These are phyloP conservation scores for Acer negundo DNA, from an alignment of 345 rosid genomes.

Conservation along the genomic window DNA sequence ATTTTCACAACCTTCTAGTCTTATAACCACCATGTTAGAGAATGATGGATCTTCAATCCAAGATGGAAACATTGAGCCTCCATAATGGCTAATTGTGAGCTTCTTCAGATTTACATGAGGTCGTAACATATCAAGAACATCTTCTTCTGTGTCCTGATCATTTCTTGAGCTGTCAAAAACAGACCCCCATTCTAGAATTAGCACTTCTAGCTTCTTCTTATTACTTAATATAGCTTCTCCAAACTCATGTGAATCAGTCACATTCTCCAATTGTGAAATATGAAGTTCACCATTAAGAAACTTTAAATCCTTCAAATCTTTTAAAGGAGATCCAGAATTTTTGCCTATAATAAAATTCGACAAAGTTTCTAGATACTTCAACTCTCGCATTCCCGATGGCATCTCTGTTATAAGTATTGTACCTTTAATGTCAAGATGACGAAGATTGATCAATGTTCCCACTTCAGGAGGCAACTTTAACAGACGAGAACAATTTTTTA, in stretches of 20 bases:
- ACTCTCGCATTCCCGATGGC: neutral
- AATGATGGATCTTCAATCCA: neutral
- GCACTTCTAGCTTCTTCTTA: neutral
- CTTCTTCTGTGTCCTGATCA: neutral
- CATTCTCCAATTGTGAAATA: neutral
- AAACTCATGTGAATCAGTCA: neutral
- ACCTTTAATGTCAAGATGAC: conserved; percentile 11
- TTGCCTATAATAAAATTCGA: neutral
- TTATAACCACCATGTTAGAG: neutral
- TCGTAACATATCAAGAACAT: neutral
- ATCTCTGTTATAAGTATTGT: neutral
- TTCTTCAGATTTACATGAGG: neutral
- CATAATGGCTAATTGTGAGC: neutral
- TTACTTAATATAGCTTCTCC: neutral
- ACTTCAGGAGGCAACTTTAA: neutral
- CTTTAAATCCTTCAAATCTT: neutral
- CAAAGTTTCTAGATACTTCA: neutral
- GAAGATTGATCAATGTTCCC: neutral
- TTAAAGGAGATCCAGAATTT: neutral
- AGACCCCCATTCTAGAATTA: neutral
- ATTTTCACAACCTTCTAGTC: neutral
- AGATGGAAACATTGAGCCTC: neutral
- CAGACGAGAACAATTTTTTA: conserved; percentile 8
- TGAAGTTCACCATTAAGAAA: neutral
- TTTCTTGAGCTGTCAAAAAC: neutral